Base-by-base conservation (phyloP, 2,329 filamentous ascomycete species). In the Paecilomyces fulvus region DNA sequence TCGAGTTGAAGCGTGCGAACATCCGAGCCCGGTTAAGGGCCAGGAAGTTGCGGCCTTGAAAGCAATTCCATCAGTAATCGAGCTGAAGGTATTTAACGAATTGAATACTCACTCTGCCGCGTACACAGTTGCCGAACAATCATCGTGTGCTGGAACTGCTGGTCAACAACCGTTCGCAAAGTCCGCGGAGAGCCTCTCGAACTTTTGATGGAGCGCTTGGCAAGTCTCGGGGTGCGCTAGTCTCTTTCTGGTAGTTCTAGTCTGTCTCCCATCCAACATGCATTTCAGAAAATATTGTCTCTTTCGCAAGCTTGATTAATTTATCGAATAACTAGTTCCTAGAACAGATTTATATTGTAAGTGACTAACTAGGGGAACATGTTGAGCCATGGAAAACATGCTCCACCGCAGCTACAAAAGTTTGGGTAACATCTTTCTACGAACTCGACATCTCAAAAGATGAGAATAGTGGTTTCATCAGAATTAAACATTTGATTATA, bases 51-150 rank as follows among this genome's bases (percentile, higher is more conserved):
- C 71, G 71, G 67, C 70, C 71, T 74, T 57, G 8, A 30, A 43
- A 30, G 55, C 48, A 54, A 30, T 33, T 50, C 9, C 25, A 49
- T 59, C 30, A 53, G 60, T 68, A 59, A 62, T 60, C 31, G 49
- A 51, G 54, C 12, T 20, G 12, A 14, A 43, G 30, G 37, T 48
- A 17, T 33, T 50, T 31, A 58, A 49, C 53, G 43, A 21, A 2
- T 23, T 49, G 9, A 8, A 50, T 10, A 68, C 73, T 64, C 56
- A 75, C 73, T 68, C 58, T 75, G 73, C 67, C 72, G 72, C 66
- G 69, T 59, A 62, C 65, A 69, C 49, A 73, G 52, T 55, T 71
- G 65, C 61, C 73, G 70, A 63, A 75, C 66, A 67, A 75, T 75
- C 73, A 75, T 75, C 52, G 55, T 70, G 67, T 52, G 49, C 9